phyloP scores from a whole-genome alignment of 2,329 filamentous ascomycete genomes.

The Beauveria scarabaeidicola region DNA sequence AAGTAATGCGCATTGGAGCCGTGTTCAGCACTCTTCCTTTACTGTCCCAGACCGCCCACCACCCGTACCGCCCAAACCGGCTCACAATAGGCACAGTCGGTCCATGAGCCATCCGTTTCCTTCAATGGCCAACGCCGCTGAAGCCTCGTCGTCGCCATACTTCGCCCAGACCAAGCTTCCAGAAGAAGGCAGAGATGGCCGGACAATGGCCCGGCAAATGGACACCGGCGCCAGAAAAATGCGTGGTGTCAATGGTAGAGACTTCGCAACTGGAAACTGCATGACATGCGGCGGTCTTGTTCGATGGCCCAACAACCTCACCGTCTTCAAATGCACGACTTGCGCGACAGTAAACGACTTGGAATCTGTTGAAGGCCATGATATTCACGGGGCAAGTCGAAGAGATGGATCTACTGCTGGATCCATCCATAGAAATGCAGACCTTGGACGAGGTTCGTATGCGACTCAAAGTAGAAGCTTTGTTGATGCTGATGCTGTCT shows the following conservation, averaged over 20 bases:
- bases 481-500: background rate
- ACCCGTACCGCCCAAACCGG: conserved; percentile 1
- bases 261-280: conserved; percentile 64
- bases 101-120: conserved; percentile 78
- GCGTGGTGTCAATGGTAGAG: conserved; percentile 31
- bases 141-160: conserved; percentile 15
- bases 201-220: conserved; percentile 18
- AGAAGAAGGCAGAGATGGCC: conserved; percentile 35
- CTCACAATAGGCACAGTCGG: conserved; percentile 30
- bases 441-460: conserved; percentile 9
- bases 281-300: conserved; percentile 80
- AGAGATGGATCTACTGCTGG: conserved; percentile 16
- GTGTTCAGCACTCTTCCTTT: background rate
- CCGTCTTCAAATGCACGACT: conserved; percentile 72
- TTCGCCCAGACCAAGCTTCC: conserved; percentile 23
- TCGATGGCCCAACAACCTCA: conserved; percentile 66
- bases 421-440: background rate
- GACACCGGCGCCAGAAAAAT: conserved; percentile 21
- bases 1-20: background rate
- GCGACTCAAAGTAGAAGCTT: background rate
- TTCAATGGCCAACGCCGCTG: conserved; percentile 50
- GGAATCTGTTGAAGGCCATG: conserved; percentile 19
- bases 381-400: conserved; percentile 14
- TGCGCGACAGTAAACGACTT: conserved; percentile 83
- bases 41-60: background rate